Conservation (phyloP, 2,329 filamentous ascomycete species). For the Ceratocystis alfenasii region DNA sequence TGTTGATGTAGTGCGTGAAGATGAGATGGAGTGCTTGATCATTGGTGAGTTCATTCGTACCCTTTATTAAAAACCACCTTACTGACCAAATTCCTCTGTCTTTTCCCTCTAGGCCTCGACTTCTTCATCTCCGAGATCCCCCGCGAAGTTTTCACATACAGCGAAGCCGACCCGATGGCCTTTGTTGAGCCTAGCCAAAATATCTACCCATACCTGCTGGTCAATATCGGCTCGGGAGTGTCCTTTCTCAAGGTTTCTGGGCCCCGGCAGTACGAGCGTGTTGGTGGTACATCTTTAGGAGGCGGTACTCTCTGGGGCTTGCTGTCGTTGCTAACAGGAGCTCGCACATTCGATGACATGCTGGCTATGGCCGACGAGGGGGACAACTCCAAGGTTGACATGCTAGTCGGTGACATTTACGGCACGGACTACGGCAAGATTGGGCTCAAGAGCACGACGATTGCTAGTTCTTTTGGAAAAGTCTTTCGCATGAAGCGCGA, state of each 20-base stretch:
- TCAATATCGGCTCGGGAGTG: slow-evolving; percentile 96
- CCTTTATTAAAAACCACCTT: background rate
- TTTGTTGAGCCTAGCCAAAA: slow-evolving; percentile 66
- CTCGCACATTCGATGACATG: slow-evolving; percentile 96
- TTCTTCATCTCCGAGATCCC: slow-evolving; percentile 99
- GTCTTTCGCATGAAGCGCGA: slow-evolving; percentile 86
- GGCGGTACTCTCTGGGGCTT: slow-evolving; percentile 97
- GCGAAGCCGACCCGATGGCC: slow-evolving; percentile 78
- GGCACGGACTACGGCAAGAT: slow-evolving; percentile 94
- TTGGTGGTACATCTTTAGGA: slow-evolving; percentile 87
- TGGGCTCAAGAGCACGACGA: slow-evolving; percentile 86
- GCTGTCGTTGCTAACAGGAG: slow-evolving; percentile 81
- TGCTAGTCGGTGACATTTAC: slow-evolving; percentile 97
- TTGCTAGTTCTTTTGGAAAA: slow-evolving; percentile 92
- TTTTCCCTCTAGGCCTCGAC: slow-evolving; percentile 56
- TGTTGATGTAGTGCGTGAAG: slow-evolving; percentile 80
- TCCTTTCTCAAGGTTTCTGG: slow-evolving; percentile 96
- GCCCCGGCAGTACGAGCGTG: slow-evolving; percentile 72
- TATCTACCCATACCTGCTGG: slow-evolving; percentile 91
- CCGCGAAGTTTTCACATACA: slow-evolving; percentile 92
- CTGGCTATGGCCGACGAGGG: slow-evolving; percentile 78
- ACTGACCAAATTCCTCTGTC: slow-evolving; percentile 21
- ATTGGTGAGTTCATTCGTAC: slow-evolving; percentile 48
- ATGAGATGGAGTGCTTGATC: slow-evolving; percentile 98
- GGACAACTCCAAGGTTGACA: slow-evolving; percentile 86